Evolutionary conservation across 352 stramenopile genomes (phyloP).

Genomic region (Phytophthora sansomeana): DNA sequence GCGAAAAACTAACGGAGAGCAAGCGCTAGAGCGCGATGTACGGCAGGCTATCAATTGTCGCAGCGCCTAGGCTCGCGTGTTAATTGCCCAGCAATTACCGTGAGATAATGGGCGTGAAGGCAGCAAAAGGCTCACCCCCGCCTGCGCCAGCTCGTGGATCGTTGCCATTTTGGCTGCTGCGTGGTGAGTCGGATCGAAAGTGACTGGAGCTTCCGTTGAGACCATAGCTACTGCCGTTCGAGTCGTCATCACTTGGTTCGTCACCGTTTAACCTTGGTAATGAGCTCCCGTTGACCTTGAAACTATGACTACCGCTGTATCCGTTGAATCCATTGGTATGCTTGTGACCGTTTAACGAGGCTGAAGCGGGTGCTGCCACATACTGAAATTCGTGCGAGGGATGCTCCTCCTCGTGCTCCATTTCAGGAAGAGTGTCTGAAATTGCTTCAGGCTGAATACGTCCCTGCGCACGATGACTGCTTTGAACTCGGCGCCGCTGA

Average conservation of each 20-base stretch:
- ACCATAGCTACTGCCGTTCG: conserved; percentile 20
- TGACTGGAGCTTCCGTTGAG: conserved; percentile 31
- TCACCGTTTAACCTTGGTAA: conserved; percentile 34
- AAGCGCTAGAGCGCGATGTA: conserved; percentile 17
- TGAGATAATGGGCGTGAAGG: conserved; percentile 90
- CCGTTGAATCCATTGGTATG: conserved; percentile 35
- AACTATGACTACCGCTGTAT: conserved; percentile 27
- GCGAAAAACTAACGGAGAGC: conserved; percentile 22
- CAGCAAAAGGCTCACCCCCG: conserved; percentile 73
- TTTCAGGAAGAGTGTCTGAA: conserved; percentile 4
- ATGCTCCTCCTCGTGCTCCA: conserved; percentile 8
- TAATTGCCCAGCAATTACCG: conserved; percentile 49
- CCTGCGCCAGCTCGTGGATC: conserved; percentile 21
- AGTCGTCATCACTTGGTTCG: conserved; percentile 31
- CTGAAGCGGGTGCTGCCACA: conserved; percentile 29
- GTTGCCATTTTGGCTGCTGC: conserved; percentile 36
- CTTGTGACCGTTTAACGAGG: conserved; percentile 17
- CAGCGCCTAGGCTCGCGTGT: conserved; percentile 14
- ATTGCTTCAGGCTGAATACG: conserved; percentile 15
- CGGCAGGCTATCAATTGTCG: conserved; percentile 14
- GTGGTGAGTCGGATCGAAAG: conserved; percentile 5
- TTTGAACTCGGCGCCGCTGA: conserved; percentile 62
- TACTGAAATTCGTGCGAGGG: conserved; percentile 31
- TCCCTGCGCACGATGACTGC: conserved; percentile 29
- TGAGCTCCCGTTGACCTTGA: conserved; percentile 36